Evolutionary conservation across 805 yeast species (phyloP).

Genomic region (Candida odintsovae): DNA sequence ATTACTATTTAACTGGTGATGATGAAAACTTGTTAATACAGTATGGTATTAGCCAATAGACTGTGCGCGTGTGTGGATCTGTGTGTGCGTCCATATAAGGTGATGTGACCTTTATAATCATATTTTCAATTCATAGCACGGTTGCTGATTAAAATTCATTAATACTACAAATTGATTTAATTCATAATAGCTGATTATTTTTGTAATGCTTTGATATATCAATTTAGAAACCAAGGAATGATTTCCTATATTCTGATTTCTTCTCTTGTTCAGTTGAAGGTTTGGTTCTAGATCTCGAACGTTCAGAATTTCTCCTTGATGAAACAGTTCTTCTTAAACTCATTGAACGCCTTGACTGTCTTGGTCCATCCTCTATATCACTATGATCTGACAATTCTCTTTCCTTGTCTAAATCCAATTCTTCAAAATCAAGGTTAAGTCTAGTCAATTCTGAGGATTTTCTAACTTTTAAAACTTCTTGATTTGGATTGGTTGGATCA

Average conservation of each 20-base stretch:
- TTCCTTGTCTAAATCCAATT: constrained; percentile 14
- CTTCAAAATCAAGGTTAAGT: constrained; percentile 16
- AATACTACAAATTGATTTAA: constrained; percentile 1
- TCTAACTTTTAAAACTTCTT: constrained; percentile 3
- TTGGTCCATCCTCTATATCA: constrained; percentile 1
- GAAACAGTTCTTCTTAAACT: constrained; percentile 10
- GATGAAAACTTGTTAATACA: constrained; percentile 18
- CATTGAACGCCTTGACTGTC: constrained; percentile 11
- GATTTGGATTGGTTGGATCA: background rate
- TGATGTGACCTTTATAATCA: background rate
- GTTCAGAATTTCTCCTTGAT: constrained; percentile 3
- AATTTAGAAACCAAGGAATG: constrained; percentile 15
- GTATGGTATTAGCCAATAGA: constrained; percentile 3
- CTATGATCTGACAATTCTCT: background rate
- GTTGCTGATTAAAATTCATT: background rate
- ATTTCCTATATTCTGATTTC: constrained; percentile 9
- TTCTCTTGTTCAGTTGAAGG: constrained; percentile 1
- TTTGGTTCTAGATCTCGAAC: constrained; percentile 10
- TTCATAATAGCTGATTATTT: background rate
- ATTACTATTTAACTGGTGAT: constrained; percentile 29
- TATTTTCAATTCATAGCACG: background rate
- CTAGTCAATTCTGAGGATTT: constrained; percentile 12
- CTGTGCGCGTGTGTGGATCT: too few relatives aligned
- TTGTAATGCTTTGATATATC: background rate
- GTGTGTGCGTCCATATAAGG: background rate